Conservation (phyloP, 106 monocot genomes). For the Narthecium ossifragum region DNA sequence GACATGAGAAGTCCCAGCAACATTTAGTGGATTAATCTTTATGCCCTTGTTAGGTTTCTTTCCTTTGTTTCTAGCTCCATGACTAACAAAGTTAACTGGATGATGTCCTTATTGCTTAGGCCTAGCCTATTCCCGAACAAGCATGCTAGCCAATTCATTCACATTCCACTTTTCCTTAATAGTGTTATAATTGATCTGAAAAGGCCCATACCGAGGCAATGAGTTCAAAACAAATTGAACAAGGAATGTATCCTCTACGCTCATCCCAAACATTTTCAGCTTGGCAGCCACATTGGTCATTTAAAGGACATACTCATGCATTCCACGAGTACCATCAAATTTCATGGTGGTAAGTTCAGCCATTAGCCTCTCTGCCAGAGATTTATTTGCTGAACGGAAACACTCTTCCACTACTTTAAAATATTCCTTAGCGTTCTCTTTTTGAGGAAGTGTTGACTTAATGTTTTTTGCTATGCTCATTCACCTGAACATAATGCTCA, state of each 20-base stretch:
- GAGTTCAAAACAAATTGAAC: slow-evolving; percentile 6
- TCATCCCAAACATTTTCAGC: slow-evolving; percentile 1
- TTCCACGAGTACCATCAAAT: slow-evolving; percentile 7
- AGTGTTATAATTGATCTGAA: too few species aligned
- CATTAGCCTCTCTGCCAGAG: slow-evolving; percentile 11
- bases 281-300: slow-evolving; percentile 15
- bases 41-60: too few species aligned
- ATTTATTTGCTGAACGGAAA: slow-evolving; percentile 6
- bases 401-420: not conserved
- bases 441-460: not conserved
- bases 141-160: too few species aligned
- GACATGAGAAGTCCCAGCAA: too few species aligned
- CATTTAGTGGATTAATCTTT: too few species aligned
- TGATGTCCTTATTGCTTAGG: slow-evolving; percentile 13
- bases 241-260: slow-evolving; percentile 6
- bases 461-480: not conserved
- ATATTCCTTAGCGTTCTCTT: slow-evolving; percentile 9
- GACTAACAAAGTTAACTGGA: too few species aligned
- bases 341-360: slow-evolving; percentile 9
- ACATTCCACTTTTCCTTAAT: too few species aligned
- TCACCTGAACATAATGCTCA: slow-evolving; percentile 15
- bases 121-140: slow-evolving; percentile 3
- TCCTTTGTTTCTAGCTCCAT: too few species aligned
- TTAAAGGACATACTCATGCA: slow-evolving; percentile 12
- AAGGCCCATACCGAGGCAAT: slow-evolving; percentile 4